Evolutionary conservation across 2,329 filamentous ascomycete species (phyloP).

Genomic region (Septoria linicola): DNA sequence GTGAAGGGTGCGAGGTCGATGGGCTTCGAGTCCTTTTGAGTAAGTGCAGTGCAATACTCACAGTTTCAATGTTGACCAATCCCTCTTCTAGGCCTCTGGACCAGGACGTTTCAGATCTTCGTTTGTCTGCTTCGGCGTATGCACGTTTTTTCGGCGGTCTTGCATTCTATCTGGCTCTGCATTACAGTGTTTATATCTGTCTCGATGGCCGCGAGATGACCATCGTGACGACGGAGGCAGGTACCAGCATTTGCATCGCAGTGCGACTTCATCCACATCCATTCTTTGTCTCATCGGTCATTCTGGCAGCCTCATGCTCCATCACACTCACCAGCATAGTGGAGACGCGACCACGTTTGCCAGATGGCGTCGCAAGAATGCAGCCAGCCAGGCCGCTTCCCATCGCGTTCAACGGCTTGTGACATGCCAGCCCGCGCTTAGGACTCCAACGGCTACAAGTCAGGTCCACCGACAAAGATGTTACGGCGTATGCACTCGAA

Average conservation of each 20-base stretch:
- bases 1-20: constrained; percentile 10
- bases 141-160: constrained; percentile 12
- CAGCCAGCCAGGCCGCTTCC: constrained; percentile 13
- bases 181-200: not conserved
- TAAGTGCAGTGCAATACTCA: constrained; percentile 7
- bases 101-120: constrained; percentile 18
- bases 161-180: constrained; percentile 1
- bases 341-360: constrained; percentile 3
- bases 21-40: constrained; percentile 6
- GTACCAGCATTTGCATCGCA: not conserved
- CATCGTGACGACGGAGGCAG: constrained; percentile 1
- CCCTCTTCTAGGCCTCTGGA: constrained; percentile 8
- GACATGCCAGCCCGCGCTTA: constrained; percentile 16
- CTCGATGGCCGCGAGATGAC: not conserved
- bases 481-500: constrained; percentile 7
- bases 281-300: constrained; percentile 26
- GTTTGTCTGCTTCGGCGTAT: constrained; percentile 15
- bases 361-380: constrained; percentile 22
- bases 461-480: constrained; percentile 1
- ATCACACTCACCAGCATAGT: constrained; percentile 13
- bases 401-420: constrained; percentile 11
- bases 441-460: constrained; percentile 6
- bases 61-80: constrained; percentile 16
- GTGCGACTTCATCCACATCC: constrained; percentile 9
- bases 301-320: constrained; percentile 26